These are phyloP conservation scores for Delonix regia DNA, from an alignment of 306 rosid genomes.

Conservation along the genomic window DNA sequence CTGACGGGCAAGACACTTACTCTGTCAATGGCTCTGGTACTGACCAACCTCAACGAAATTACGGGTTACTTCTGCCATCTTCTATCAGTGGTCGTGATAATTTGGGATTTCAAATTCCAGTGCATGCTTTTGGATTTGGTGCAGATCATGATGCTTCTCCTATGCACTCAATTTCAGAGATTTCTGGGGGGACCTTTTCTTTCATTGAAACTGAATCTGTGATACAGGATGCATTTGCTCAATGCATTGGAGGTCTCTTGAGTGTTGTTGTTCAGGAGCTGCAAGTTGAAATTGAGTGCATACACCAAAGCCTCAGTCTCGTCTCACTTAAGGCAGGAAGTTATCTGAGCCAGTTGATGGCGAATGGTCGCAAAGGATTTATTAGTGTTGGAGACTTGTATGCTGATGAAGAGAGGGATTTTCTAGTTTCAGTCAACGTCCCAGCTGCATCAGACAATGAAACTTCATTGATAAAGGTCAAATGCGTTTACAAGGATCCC, in stretches of 20 bases:
- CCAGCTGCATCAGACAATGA: constrained; percentile 45
- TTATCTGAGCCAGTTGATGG: constrained; percentile 53
- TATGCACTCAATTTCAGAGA: constrained; percentile 74
- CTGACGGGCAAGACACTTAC: constrained; percentile 76
- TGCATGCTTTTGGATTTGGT: constrained; percentile 72
- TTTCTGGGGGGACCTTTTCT: constrained; percentile 73
- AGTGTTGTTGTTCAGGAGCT: constrained; percentile 71
- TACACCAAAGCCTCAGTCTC: constrained; percentile 39
- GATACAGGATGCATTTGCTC: constrained; percentile 78
- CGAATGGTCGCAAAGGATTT: constrained; percentile 47
- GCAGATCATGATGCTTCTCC: constrained; percentile 68
- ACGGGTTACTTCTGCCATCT: constrained; percentile 60
- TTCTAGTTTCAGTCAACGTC: constrained; percentile 57
- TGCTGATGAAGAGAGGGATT: constrained; percentile 75
- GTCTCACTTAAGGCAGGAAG: constrained; percentile 63
- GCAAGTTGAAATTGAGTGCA: constrained; percentile 57
- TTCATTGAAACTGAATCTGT: constrained; percentile 69
- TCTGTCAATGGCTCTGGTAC: constrained; percentile 52
- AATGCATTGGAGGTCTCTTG: constrained; percentile 72
- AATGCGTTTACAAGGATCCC: constrained; percentile 60
- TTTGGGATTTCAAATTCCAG: constrained; percentile 67
- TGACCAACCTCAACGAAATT: constrained; percentile 57
- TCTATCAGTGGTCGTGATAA: constrained; percentile 46
- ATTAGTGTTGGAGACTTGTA: constrained; percentile 65
- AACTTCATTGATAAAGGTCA: constrained; percentile 60